phyloP scores from a whole-genome alignment of 2,329 filamentous ascomycete species.

The Alternaria viburni region DNA sequence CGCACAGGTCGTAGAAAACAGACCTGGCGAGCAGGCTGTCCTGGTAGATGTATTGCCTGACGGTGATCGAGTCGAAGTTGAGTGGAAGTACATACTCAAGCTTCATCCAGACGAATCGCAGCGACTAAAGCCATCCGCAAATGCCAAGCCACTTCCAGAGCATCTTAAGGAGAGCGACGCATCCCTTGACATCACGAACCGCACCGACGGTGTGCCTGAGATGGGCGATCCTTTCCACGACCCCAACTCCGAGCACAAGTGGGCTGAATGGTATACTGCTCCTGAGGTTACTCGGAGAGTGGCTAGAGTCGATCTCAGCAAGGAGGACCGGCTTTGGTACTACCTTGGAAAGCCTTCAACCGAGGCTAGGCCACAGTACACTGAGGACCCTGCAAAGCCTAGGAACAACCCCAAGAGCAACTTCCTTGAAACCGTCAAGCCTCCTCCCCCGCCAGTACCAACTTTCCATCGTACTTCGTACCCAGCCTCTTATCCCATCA shows the following conservation, averaged over 20 bases:
- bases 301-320: slow-evolving; percentile 73
- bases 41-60: slow-evolving; percentile 84
- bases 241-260: slow-evolving; percentile 54
- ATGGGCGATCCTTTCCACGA: slow-evolving; percentile 57
- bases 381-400: slow-evolving; percentile 71
- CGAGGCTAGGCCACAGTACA: slow-evolving; percentile 89
- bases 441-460: slow-evolving; percentile 44
- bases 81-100: slow-evolving; percentile 84
- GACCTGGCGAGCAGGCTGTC: slow-evolving; percentile 74
- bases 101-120: slow-evolving; percentile 73
- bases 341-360: slow-evolving; percentile 88
- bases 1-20: slow-evolving; percentile 84
- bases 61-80: slow-evolving; percentile 77
- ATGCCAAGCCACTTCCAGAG: slow-evolving; percentile 72
- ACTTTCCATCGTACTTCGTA: slow-evolving; percentile 38
- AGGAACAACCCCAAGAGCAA: slow-evolving; percentile 72
- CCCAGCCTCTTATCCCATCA: slow-evolving; percentile 52
- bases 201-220: slow-evolving; percentile 57
- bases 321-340: slow-evolving; percentile 81
- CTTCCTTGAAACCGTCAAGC: slow-evolving; percentile 71
- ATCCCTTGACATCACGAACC: slow-evolving; percentile 53
- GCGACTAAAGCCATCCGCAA: slow-evolving; percentile 75
- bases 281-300: slow-evolving; percentile 56
- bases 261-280: slow-evolving; percentile 72
- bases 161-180: slow-evolving; percentile 56